Conservation (phyloP, 1,284 basidiomycete species). For the Clitocybe nebularis region DNA sequence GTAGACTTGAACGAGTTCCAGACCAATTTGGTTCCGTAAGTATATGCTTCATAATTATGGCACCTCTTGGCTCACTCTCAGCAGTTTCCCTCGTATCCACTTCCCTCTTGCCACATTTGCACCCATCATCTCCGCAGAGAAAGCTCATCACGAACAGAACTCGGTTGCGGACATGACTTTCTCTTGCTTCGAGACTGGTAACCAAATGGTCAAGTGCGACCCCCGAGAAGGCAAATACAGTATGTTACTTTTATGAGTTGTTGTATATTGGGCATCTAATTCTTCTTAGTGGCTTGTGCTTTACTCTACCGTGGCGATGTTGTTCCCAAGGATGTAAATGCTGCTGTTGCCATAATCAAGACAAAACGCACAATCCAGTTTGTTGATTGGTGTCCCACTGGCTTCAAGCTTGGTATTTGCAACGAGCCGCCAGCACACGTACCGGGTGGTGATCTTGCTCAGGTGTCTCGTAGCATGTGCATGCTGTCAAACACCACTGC, state of each 20-base stretch:
- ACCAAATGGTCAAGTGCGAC: slow-evolving; percentile 99
- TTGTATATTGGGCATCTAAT: no score
- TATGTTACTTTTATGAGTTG: slow-evolving; percentile 32
- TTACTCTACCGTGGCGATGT: slow-evolving; percentile 94
- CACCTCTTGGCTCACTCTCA: slow-evolving; percentile 5
- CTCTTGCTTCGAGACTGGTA: slow-evolving; percentile 96
- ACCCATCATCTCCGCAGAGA: slow-evolving; percentile 87
- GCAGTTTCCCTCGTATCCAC: slow-evolving; percentile 93
- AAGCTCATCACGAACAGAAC: slow-evolving; percentile 95
- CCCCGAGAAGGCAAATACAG: slow-evolving; percentile 97
- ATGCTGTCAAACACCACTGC: slow-evolving; percentile 96
- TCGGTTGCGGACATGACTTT: slow-evolving; percentile 98
- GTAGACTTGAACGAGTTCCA: slow-evolving; percentile 99
- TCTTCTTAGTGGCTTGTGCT: slow-evolving; percentile 73
- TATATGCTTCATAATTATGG: slow-evolving; percentile 40
- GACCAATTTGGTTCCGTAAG: slow-evolving; percentile 93
- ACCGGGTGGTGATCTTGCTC: slow-evolving; percentile 93
- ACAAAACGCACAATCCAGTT: slow-evolving; percentile 97
- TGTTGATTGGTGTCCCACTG: slow-evolving; percentile 98
- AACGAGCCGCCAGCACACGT: slow-evolving; percentile 94
- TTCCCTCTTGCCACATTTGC: slow-evolving; percentile 98
- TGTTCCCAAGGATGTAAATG: slow-evolving; percentile 95
- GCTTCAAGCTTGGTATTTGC: slow-evolving; percentile 98
- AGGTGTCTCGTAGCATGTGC: slow-evolving; percentile 91
- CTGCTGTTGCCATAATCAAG: slow-evolving; percentile 93